phyloP scores from a whole-genome alignment of 768 basidiomycete genomes.

The Solioccasus polychromus region DNA sequence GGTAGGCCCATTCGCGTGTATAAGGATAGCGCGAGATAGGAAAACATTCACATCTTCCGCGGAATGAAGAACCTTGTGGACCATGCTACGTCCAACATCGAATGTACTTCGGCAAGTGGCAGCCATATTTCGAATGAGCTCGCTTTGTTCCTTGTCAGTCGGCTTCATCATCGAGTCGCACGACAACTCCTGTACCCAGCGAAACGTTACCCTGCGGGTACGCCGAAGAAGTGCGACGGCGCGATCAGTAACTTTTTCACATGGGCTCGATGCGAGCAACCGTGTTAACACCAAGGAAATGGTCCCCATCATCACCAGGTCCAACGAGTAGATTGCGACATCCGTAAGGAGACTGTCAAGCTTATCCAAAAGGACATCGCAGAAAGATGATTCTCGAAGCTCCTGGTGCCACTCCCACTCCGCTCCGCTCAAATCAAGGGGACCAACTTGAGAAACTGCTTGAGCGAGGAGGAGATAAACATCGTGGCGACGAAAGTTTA shows the following conservation, averaged over 20 bases:
- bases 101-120: neutral
- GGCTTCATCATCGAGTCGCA: neutral
- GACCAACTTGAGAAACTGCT: neutral
- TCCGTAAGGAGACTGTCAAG: neutral
- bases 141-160: neutral
- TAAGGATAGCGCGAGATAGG: conserved; percentile 30
- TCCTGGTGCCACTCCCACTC: conserved; percentile 31
- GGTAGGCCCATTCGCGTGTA: conserved; percentile 29
- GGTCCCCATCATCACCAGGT: conserved; percentile 8
- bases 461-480: neutral
- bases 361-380: conserved; percentile 1
- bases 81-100: neutral
- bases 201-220: neutral
- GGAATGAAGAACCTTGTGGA: neutral
- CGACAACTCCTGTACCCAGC: neutral
- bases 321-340: conserved; percentile 39
- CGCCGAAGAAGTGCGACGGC: neutral
- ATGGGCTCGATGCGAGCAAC: neutral
- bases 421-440: neutral
- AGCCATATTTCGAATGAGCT: neutral
- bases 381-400: conserved; percentile 31
- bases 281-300: neutral
- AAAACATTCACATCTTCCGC: neutral
- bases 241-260: neutral
- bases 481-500: neutral